A percentile compares a stretch with the other conserved stretches of the same genome.
These are phyloP conservation scores for Alternaria metachromatica DNA, from an alignment of 2,329 filamentous ascomycete genomes.

Conservation along the genomic window DNA sequence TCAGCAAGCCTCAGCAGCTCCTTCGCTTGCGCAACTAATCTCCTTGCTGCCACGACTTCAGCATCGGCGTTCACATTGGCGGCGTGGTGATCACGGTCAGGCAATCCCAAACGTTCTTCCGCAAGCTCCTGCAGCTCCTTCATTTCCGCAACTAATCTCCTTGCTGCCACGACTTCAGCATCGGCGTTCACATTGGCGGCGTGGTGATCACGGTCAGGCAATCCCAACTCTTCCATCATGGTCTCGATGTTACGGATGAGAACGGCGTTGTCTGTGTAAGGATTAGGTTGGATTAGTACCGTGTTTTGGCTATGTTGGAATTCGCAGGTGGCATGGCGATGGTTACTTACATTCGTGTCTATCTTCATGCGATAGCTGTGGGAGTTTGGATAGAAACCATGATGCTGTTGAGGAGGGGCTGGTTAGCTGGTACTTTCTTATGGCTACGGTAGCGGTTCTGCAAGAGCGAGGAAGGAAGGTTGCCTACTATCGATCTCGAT, in stretches of 20 bases:
- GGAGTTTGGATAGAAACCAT: background rate
- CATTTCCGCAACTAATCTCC: background rate
- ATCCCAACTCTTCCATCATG: background rate
- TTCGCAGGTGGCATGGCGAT: background rate
- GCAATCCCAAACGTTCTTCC: background rate
- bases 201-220: background rate
- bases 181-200: background rate
- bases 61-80: background rate
- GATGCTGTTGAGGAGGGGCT: background rate
- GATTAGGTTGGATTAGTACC: background rate
- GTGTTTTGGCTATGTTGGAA: background rate
- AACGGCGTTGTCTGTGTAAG: background rate
- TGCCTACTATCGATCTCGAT: background rate
- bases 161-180: background rate
- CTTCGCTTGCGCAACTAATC: background rate
- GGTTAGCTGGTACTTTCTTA: background rate
- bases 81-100: background rate
- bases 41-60: background rate
- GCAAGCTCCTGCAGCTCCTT: background rate
- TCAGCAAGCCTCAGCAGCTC: background rate
- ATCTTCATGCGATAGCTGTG: background rate
- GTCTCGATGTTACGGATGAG: background rate
- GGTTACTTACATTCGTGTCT: background rate
- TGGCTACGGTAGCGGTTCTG: background rate
- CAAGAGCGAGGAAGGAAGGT: background rate